A percentile compares a stretch with the other conserved stretches of the same genome.
Conservation (phyloP, 2,329 filamentous ascomycete species). For the Colletotrichum cordylinicola region DNA sequence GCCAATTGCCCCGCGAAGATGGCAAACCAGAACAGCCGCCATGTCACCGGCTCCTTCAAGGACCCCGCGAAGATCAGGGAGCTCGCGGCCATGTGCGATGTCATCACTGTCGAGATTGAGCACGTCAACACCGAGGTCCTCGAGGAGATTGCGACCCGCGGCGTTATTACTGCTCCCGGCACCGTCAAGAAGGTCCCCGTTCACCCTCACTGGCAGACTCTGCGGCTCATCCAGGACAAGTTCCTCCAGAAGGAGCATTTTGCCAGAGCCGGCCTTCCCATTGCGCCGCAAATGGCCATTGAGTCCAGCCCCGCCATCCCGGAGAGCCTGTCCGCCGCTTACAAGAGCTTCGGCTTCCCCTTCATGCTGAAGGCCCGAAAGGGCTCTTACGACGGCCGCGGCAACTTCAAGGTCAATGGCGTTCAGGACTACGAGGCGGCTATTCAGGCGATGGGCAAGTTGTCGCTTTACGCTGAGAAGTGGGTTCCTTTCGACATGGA, state of each 20-base stretch:
- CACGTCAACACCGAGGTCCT: conserved; percentile 91
- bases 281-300: conserved; percentile 74
- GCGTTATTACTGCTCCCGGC: conserved; percentile 58
- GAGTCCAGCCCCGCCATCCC: conserved; percentile 58
- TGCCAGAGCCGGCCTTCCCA: conserved; percentile 68
- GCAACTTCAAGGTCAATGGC: conserved; percentile 60
- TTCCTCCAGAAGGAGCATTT: conserved; percentile 88
- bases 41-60: conserved; percentile 89
- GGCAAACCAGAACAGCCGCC: conserved; percentile 75
- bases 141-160: conserved; percentile 76
- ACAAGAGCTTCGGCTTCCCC: conserved; percentile 74
- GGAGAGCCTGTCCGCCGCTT: conserved; percentile 68
- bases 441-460: conserved; percentile 69
- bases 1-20: conserved; percentile 83
- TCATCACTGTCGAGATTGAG: conserved; percentile 94
- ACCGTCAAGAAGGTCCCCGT: conserved; percentile 61
- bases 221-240: conserved; percentile 93
- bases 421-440: conserved; percentile 63
- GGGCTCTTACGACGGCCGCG: conserved; percentile 90
- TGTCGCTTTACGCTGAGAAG: conserved; percentile 86
- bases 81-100: conserved; percentile 77
- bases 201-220: conserved; percentile 84
- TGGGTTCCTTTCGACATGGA: conserved; percentile 88
- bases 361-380: conserved; percentile 93
- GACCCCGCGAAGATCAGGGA: conserved; percentile 79